Evolutionary conservation across 371 early-diverging fungal species (phyloP).

Genomic region (Coemansia sp.): DNA sequence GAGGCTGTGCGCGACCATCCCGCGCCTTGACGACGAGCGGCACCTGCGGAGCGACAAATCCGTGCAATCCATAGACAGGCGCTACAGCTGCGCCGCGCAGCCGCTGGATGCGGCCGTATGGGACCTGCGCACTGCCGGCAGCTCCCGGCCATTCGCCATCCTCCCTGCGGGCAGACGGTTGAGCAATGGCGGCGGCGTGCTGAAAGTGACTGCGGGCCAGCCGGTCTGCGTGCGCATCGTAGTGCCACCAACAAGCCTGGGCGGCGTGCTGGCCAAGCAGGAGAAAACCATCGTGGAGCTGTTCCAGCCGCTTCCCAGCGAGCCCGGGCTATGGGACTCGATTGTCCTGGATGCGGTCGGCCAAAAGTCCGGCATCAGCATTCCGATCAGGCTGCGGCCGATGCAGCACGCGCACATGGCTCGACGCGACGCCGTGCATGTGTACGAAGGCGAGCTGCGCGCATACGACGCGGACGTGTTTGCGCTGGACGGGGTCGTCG

Average conservation of each 20-base stretch:
- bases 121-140: not conserved
- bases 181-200: not conserved
- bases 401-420: conserved; percentile 7
- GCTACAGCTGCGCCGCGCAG: conserved; percentile 14
- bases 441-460: conserved; percentile 19
- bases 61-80: not conserved
- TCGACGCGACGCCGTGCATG: conserved; percentile 13
- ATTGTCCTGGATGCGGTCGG: conserved; percentile 16
- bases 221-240: conserved; percentile 16
- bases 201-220: conserved; percentile 10
- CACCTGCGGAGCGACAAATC: not conserved
- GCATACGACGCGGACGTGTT: conserved; percentile 10
- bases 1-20: too few species aligned
- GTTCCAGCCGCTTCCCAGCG: conserved; percentile 13
- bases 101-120: conserved; percentile 8
- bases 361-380: conserved; percentile 3
- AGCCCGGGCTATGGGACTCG: conserved; percentile 18
- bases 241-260: conserved; percentile 6
- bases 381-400: conserved; percentile 3
- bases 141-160: conserved; percentile 12
- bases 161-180: not conserved
- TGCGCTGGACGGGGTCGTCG: conserved; percentile 2
- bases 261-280: not conserved
- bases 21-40: not conserved
- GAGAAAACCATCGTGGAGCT: conserved; percentile 3